Base-by-base conservation (phyloP, 1,139 yeast genomes). In the Hemisphaericaspora xylofermentans region DNA sequence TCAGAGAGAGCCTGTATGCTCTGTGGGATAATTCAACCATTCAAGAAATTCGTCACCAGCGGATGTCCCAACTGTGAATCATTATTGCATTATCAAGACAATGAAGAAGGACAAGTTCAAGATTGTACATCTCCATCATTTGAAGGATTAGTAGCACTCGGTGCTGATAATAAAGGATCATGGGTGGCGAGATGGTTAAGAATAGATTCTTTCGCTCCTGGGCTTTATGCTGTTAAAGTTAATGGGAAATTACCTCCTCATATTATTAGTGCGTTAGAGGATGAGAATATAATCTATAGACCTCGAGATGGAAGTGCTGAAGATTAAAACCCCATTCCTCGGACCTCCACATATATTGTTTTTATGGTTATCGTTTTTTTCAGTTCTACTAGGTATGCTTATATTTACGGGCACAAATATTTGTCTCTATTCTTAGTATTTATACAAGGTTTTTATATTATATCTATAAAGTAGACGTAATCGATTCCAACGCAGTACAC, bases 11-110 rank as follows among this genome's bases (percentile, higher is more conserved):
- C 98, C 18, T 93, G 98, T 61, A 88, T 93, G 96, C 77, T 93
- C 46, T 93, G 98, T 64, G 98, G 97, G 7, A 77, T 91, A 45
- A 87, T 93, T 46, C 96, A 88, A 57, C 80, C 93, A 9, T 76
- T 81, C 62, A 71, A 73, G 51, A 78, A 79, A 56, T 93, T 91
- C 60, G 79, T 86, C 39, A 82, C 81, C 42, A 78, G 80, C 18
- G 98, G 98, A 9, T 93, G 99, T 63, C 98, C 98, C n/a, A 93
- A 93, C 68, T 93, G 98, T 67, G 98, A 88, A 56, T 82, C 93
- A 43, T 83, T 89, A 35, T 71, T 86, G 56, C 84, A 82, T 48
- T 82, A 83, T 58, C 83, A 82, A 42, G 93, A 86, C 54, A 82
- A 83, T 42, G 98, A 89, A 54, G 89, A 88, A 43, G 82, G 85